phyloP scores from a whole-genome alignment of 2,329 filamentous ascomycete species.

The Monascus ruber region DNA sequence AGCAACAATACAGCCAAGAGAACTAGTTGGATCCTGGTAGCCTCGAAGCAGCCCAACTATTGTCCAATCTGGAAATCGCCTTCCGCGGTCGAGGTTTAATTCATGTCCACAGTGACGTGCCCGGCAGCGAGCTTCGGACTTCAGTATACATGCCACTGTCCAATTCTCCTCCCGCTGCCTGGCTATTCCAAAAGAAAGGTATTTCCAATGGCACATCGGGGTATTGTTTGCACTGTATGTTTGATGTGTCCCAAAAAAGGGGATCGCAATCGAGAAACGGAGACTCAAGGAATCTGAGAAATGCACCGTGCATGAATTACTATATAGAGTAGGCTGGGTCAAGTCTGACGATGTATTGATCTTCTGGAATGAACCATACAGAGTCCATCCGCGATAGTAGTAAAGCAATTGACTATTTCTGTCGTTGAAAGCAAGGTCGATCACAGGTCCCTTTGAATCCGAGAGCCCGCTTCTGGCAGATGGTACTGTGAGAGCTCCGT shows the following conservation, averaged over 20 bases:
- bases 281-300: conserved; percentile 16
- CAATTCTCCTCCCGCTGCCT: conserved; percentile 21
- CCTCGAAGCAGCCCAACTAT: conserved; percentile 26
- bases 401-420: conserved; percentile 24
- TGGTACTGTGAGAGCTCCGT: background rate
- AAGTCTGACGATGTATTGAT: conserved; percentile 6
- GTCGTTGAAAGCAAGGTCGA: conserved; percentile 26
- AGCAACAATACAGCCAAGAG: conserved; percentile 27
- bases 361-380: conserved; percentile 26
- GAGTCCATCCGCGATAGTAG: conserved; percentile 18
- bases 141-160: conserved; percentile 28
- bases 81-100: conserved; percentile 28
- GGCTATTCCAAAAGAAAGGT: conserved; percentile 29
- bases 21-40: conserved; percentile 22
- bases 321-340: conserved; percentile 8
- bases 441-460: conserved; percentile 13
- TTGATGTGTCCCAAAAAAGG: conserved; percentile 28
- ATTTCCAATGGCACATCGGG: conserved; percentile 25
- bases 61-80: conserved; percentile 25
- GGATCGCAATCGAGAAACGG: conserved; percentile 26
- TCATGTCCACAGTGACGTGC: conserved; percentile 20
- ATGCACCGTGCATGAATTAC: conserved; percentile 14
- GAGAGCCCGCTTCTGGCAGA: background rate
- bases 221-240: conserved; percentile 5
- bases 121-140: conserved; percentile 19